A percentile compares a stretch with the other conserved stretches of the same genome.
Evolutionary conservation across 1,284 basidiomycete species (phyloP).

Genomic region (Ceratobasidium sp.): DNA sequence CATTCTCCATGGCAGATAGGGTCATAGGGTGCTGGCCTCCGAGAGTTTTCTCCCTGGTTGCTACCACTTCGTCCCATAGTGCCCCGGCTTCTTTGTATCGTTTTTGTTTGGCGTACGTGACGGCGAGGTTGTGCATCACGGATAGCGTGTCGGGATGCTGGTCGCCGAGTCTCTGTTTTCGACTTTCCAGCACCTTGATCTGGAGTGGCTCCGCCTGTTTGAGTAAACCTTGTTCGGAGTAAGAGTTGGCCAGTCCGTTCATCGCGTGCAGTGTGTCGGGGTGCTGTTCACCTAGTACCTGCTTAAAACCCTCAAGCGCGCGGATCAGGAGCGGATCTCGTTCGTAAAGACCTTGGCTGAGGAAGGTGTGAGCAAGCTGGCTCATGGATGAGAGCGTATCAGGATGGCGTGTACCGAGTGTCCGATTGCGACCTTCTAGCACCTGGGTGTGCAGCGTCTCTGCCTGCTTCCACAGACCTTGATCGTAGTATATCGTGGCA

Average conservation of each 20-base stretch:
- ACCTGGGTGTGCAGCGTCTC: not conserved
- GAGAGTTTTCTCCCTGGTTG: not conserved
- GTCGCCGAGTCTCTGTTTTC: not conserved
- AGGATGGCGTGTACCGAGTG: conserved; percentile 8
- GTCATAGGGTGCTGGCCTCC: conserved; percentile 13
- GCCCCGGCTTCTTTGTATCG: not conserved
- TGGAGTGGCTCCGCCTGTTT: conserved; percentile 17
- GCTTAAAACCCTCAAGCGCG: not conserved
- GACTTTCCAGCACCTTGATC: not conserved
- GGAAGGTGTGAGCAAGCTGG: not conserved
- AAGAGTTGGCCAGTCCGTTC: not conserved
- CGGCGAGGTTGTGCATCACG: not conserved
- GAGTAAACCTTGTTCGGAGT: not conserved
- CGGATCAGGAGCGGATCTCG: not conserved
- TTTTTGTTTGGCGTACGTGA: not conserved
- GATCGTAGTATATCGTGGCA: not conserved
- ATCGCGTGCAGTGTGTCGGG: not conserved
- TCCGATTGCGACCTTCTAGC: not conserved
- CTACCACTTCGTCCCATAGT: not conserved
- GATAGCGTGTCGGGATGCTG: conserved; percentile 15
- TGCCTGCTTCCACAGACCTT: not conserved
- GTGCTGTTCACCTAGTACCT: conserved; percentile 5
- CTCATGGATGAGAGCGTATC: not conserved
- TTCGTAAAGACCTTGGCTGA: not conserved
- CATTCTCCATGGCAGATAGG: not conserved